Conservation (phyloP, 75 land plant genomes). For the Pinus albicaulis region DNA sequence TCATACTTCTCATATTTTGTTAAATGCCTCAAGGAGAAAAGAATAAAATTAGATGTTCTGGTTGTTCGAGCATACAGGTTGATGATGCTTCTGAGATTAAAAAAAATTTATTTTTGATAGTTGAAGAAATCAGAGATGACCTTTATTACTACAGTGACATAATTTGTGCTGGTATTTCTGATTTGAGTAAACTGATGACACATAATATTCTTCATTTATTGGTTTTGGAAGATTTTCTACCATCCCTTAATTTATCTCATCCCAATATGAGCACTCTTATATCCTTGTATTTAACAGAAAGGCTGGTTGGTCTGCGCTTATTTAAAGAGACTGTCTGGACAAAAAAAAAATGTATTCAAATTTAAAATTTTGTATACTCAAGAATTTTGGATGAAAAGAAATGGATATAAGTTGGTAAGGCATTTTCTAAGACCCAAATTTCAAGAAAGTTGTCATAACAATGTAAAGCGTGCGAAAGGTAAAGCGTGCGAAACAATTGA, state of each 20-base stretch:
- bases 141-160: slow-evolving; percentile 71
- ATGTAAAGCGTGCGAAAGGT: too few species aligned
- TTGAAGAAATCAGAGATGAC: slow-evolving; percentile 68
- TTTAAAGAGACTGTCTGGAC: too few species aligned
- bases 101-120: slow-evolving; percentile 29
- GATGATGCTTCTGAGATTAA: slow-evolving; percentile 29
- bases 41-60: slow-evolving; percentile 34
- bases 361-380: too few species aligned
- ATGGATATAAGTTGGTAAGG: too few species aligned
- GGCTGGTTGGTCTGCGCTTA: too few species aligned
- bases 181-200: slow-evolving; percentile 38
- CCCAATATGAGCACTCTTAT: slow-evolving; percentile 35
- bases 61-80: slow-evolving; percentile 37
- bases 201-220: slow-evolving; percentile 41
- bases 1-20: slow-evolving; percentile 65
- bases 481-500: too few species aligned
- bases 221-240: slow-evolving; percentile 50
- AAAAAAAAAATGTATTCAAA: too few species aligned
- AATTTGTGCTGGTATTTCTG: slow-evolving; percentile 41
- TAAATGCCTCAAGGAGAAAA: slow-evolving; percentile 42
- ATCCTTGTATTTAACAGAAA: slow-evolving; percentile 56
- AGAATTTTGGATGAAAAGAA: too few species aligned
- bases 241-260: slow-evolving; percentile 36
- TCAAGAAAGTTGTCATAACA: too few species aligned
- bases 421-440: too few species aligned